Base-by-base conservation (phyloP, 257 asterid species). In the Avicennia marina region DNA sequence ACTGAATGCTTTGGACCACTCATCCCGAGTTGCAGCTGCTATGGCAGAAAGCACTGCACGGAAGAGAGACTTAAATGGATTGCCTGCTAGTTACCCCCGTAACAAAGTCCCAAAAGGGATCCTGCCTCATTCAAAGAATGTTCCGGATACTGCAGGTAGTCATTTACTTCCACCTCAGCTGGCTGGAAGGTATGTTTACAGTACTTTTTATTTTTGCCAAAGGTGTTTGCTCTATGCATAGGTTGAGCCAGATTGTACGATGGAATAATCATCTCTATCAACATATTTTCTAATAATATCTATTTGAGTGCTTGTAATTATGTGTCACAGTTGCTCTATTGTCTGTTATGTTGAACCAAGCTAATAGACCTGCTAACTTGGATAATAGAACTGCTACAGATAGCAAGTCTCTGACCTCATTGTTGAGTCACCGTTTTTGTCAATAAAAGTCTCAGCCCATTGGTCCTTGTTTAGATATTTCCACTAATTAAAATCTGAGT, bases 1-100 rank as follows among this genome's bases (percentile, higher is more conserved):
- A 21, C 56, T 18, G 25, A 68, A 64, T 70, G 62, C 64, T 18
- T 61, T 63, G 11, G 87, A 84, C 49, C 94, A 82, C 75, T 74
- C 95, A 58, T 84, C 94, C 33, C 85, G 80, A 68, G 97, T 86
- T 69, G 94, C 94, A 49, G 87, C 80, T 61, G 95, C 98, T 22
- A 82, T 87, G 90, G 85, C 89, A 22, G 87, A 81, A 72, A 81
- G 73, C 48, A 76, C 75, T 45, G 76, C 90, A 33, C 72, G 89
- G 60, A 90, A 84, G 80, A 75, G 96, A 77, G 90, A 81, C 22
- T 61, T 72, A 68, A 78, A 62, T 19, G 79, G 65, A 40, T 47
- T 75, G 13, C 39, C 78, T 38, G 73, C 86, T 61, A 67, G 56
- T 67, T 33, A 58, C 64, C 80, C 88, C 63, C 94, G 87, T 66